phyloP scores from a whole-genome alignment of 2,329 filamentous ascomycete species.

The Rhynchosporium graminicola region DNA sequence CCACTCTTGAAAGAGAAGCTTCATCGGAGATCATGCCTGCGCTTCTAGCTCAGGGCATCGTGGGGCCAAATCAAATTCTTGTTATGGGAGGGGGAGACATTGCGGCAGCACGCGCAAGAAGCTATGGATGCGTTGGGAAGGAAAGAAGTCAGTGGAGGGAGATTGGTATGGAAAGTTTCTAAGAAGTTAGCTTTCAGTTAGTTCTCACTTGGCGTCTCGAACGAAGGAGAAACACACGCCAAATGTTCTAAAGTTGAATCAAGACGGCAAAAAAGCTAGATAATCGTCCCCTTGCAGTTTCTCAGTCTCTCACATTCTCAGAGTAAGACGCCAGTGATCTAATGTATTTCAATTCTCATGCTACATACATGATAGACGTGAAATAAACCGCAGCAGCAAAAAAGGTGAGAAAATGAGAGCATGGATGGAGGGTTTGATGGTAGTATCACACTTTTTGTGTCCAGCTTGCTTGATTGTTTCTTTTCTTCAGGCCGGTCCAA shows the following conservation, averaged over 20 bases:
- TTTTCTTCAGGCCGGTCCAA: slow-evolving; percentile 32
- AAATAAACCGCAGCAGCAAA: slow-evolving; percentile 30
- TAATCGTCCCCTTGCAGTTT: neutral
- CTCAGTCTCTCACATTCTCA: neutral
- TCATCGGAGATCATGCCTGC: slow-evolving; percentile 35
- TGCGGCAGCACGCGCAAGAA: slow-evolving; percentile 41
- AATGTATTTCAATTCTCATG: slow-evolving; percentile 38
- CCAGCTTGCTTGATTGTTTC: slow-evolving; percentile 30
- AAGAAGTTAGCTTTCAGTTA: slow-evolving; percentile 25
- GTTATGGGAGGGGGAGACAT: slow-evolving; percentile 45
- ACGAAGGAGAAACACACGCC: too few relatives aligned
- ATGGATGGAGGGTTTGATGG: slow-evolving; percentile 24
- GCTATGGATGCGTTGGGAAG: slow-evolving; percentile 47
- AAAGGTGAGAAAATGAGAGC: slow-evolving; percentile 28
- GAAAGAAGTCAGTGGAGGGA: slow-evolving; percentile 48
- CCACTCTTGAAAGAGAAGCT: slow-evolving; percentile 44
- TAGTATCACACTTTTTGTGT: slow-evolving; percentile 32
- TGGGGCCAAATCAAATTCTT: slow-evolving; percentile 45
- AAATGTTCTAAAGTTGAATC: too few relatives aligned
- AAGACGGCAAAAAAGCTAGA: too few relatives aligned
- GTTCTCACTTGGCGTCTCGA: too few relatives aligned
- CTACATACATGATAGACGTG: slow-evolving; percentile 37
- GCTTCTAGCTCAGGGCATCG: slow-evolving; percentile 42
- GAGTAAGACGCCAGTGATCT: slow-evolving; percentile 15
- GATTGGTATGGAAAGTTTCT: slow-evolving; percentile 42